phyloP scores from a whole-genome alignment of 768 basidiomycete species.

The Mrakia blollopis region DNA sequence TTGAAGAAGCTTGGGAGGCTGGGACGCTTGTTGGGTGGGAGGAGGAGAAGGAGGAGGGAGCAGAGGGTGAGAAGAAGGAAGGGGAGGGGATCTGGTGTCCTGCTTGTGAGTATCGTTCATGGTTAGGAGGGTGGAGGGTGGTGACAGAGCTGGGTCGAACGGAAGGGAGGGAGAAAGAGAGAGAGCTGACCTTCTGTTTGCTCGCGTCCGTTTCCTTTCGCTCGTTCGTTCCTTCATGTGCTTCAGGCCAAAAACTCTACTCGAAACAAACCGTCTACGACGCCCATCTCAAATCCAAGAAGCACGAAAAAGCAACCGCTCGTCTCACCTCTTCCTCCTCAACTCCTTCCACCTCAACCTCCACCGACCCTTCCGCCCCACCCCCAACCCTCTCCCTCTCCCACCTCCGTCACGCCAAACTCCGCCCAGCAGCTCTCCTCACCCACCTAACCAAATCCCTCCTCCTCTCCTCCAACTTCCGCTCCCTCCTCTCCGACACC shows the following conservation, averaged over 20 bases:
- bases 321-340: conserved; percentile 53
- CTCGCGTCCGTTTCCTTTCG: background rate
- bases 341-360: conserved; percentile 6
- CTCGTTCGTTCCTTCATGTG: conserved; percentile 3
- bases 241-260: conserved; percentile 83
- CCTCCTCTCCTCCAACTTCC: conserved; percentile 55
- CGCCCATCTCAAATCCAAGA: conserved; percentile 91
- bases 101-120: conserved; percentile 79
- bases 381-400: conserved; percentile 8
- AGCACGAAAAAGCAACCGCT: conserved; percentile 81
- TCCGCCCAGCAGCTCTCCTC: conserved; percentile 62
- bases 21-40: conserved; percentile 75
- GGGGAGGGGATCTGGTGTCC: conserved; percentile 82
- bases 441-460: conserved; percentile 67
- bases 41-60: conserved; percentile 43
- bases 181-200: conserved; percentile 15
- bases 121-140: too few species aligned
- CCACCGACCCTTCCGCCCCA: conserved; percentile 2
- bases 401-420: conserved; percentile 47
- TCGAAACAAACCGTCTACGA: conserved; percentile 97
- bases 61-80: conserved; percentile 50
- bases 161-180: background rate
- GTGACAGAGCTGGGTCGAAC: too few species aligned
- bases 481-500: conserved; percentile 72
- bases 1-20: conserved; percentile 72